Base-by-base conservation (phyloP, 768 basidiomycete species). In the Daedalea quercina region DNA sequence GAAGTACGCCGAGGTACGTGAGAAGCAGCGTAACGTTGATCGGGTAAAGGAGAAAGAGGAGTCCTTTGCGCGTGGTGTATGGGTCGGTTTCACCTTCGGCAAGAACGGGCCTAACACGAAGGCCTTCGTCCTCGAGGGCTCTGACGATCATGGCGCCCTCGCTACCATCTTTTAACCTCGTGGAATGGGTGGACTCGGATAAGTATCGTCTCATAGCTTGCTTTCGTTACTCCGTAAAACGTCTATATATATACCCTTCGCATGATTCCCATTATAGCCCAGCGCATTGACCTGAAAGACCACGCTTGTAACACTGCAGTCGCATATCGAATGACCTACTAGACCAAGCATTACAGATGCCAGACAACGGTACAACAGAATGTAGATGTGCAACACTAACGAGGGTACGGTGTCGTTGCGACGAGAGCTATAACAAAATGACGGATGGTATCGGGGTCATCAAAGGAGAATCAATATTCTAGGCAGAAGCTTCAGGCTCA, bases 1-100 rank as follows among this genome's bases (percentile, higher is more conserved):
- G 47, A 98, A 98, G 72, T 98, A 98, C 65, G 92, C 94, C 11
- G 95, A 99, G 68, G 96, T 99, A 7, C 82, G 89, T 69, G 96
- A 96, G 75, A 99, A 98, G 71, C 94, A 97, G 71, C 75, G 72
- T 63, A 94, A 97, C 65, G 94, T 99, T 23, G 95, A 95, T 23
- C 80, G 79, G 52, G 90, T 97, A 17, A 83, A 79, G 68, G 95
- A 98, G 73, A 89, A 89, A 67, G 91, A 90, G 3, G 90, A 91
- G 54, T 67, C 76, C 2, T 71, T 78, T 60, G 67, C 76, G 1
- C 72, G 90, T 45, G 90, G 90, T 3, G 87, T 92, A 41, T 92
- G 90, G 90, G 90, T 91, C 50, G 90, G 90, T 2, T 93, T 93
- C 62, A 92, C 90, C 2, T 93, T 92, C 71, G 90, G 90, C 26